phyloP scores from a whole-genome alignment of 306 rosid genomes.

The Aeschynomene evenia region DNA sequence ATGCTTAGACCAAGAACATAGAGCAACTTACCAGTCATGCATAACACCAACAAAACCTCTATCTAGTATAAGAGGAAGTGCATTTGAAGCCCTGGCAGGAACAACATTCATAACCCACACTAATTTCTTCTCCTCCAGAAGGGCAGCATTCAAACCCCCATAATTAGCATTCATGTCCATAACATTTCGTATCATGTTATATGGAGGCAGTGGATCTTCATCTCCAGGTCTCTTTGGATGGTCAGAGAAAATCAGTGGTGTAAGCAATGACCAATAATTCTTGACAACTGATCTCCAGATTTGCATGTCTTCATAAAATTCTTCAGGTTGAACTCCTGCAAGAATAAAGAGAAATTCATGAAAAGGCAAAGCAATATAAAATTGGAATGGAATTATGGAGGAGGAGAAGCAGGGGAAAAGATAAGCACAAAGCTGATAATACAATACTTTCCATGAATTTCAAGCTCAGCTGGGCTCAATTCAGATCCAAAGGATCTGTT shows the following conservation, averaged over 20 bases:
- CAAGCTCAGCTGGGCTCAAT: constrained; percentile 64
- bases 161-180: constrained; percentile 93
- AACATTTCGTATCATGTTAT: constrained; percentile 94
- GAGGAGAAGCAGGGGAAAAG: not conserved
- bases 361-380: constrained; percentile 27
- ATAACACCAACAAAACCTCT: constrained; percentile 91
- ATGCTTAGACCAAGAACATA: constrained; percentile 7
- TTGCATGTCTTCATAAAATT: constrained; percentile 75
- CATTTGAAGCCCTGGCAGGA: constrained; percentile 65
- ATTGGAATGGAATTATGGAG: not conserved
- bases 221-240: constrained; percentile 99
- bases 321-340: constrained; percentile 87
- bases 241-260: constrained; percentile 97
- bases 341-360: constrained; percentile 37
- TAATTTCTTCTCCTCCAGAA: constrained; percentile 78
- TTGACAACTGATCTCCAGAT: constrained; percentile 70
- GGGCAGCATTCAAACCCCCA: constrained; percentile 91
- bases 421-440: constrained; percentile 24
- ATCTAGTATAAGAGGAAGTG: constrained; percentile 85
- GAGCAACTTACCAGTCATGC: constrained; percentile 84
- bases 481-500: constrained; percentile 70
- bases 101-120: constrained; percentile 99
- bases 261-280: constrained; percentile 92
- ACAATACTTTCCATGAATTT: constrained; percentile 89
- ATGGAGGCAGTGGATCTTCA: constrained; percentile 98